These are phyloP conservation scores for Carpinus fangiana DNA, from an alignment of 306 rosid genomes.

Conservation along the genomic window DNA sequence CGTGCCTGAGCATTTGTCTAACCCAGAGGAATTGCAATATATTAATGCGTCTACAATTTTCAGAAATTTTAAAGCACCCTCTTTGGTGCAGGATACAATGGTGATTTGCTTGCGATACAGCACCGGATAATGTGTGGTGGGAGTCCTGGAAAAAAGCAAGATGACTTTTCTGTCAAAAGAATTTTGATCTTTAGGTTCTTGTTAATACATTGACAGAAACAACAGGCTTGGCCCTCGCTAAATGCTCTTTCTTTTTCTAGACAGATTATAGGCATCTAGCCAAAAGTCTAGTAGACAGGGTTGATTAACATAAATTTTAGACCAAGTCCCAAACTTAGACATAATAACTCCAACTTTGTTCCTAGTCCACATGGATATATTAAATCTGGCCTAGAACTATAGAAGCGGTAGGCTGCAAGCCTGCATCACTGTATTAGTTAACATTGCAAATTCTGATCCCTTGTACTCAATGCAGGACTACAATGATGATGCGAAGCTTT, in stretches of 20 bases:
- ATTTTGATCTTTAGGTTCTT: no score
- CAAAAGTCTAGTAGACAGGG: neutral
- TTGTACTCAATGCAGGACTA: slow-evolving; percentile 63
- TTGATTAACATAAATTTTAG: neutral
- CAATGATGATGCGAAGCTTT: slow-evolving; percentile 87
- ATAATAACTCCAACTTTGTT: neutral
- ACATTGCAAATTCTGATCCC: slow-evolving; percentile 22
- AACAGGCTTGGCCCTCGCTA: no score
- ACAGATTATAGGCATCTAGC: neutral
- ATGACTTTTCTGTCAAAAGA: no score
- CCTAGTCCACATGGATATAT: neutral
- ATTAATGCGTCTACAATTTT: no score
- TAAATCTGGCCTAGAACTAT: neutral
- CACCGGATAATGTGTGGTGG: no score
- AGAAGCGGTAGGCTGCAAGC: neutral
- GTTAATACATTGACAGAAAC: no score
- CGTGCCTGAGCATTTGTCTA: no score
- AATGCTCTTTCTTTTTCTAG: neutral
- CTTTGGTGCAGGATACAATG: no score
- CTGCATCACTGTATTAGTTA: slow-evolving; percentile 1
- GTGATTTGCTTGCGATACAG: no score
- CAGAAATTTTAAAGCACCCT: no score
- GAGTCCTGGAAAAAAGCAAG: no score
- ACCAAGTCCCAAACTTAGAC: neutral
- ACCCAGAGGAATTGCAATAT: no score